Conservation (phyloP, 140 eudicot genomes). For the Bidens hawaiensis region DNA sequence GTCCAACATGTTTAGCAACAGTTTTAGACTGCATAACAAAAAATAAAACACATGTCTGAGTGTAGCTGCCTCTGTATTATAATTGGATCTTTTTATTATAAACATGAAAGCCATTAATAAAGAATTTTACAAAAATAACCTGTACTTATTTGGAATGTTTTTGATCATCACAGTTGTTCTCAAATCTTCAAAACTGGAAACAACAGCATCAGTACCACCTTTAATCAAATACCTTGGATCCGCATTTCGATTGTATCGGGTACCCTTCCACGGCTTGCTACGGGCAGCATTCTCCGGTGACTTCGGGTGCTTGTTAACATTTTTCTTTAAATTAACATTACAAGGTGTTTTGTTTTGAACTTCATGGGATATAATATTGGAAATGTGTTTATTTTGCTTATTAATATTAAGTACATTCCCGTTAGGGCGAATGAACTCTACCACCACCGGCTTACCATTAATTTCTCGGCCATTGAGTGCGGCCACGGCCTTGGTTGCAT, state of each 20-base stretch:
- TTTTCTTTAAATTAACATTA: constrained; percentile 13
- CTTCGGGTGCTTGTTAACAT: neutral
- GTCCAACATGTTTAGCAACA: constrained; percentile 91
- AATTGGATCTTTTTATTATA: too few species aligned
- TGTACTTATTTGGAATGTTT: constrained; percentile 95
- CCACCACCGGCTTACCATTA: constrained; percentile 40
- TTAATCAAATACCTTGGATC: constrained; percentile 63
- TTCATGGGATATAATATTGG: too few species aligned
- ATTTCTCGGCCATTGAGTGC: constrained; percentile 55
- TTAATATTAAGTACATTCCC: neutral
- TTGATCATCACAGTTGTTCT: constrained; percentile 95
- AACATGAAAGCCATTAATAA: too few species aligned
- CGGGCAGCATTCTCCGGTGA: constrained; percentile 18
- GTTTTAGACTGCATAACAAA: constrained; percentile 57
- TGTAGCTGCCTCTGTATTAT: too few species aligned
- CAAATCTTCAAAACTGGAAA: constrained; percentile 43
- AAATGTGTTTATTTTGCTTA: too few species aligned
- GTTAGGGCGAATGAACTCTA: constrained; percentile 47
- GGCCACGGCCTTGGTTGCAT: constrained; percentile 51
- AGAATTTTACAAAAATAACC: constrained; percentile 29
- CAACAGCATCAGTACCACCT: constrained; percentile 47
- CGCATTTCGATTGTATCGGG: constrained; percentile 17
- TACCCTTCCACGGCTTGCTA: constrained; percentile 39
- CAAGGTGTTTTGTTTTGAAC: neutral
- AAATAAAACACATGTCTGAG: neutral